A percentile compares a stretch with the other conserved stretches of the same genome.
phyloP scores from a whole-genome alignment of 228 moss, liverwort and hornwort genomes.

The Sphagnum magellanicum region DNA sequence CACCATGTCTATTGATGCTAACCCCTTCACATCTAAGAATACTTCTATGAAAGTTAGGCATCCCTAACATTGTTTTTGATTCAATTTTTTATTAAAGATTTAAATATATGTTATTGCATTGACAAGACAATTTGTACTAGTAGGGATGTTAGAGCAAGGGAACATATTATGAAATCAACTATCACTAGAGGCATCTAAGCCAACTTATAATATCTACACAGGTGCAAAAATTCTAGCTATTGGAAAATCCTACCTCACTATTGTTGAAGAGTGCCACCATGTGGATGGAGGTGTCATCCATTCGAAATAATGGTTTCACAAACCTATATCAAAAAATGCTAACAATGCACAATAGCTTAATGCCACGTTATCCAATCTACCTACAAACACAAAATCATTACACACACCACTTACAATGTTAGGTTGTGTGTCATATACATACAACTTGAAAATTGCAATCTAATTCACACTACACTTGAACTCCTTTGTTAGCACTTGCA shows the following conservation, averaged over 20 bases:
- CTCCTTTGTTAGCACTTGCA: slow-evolving; percentile 58
- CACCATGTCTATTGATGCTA: slow-evolving; percentile 78
- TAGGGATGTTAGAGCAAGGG: too few relatives aligned
- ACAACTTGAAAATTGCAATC: slow-evolving; percentile 82
- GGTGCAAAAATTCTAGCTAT: background rate
- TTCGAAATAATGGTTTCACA: slow-evolving; percentile 34
- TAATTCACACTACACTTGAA: slow-evolving; percentile 66
- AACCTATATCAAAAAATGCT: slow-evolving; percentile 62
- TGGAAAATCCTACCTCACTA: slow-evolving; percentile 46
- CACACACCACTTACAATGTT: slow-evolving; percentile 73
- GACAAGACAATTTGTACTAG: too few relatives aligned
- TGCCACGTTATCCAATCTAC: slow-evolving; percentile 71
- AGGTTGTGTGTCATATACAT: slow-evolving; percentile 76
- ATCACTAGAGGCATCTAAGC: too few relatives aligned
- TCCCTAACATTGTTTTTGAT: too few relatives aligned
- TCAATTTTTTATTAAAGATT: too few relatives aligned
- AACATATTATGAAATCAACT: too few relatives aligned
- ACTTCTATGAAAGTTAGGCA: too few relatives aligned
- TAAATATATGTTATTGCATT: too few relatives aligned
- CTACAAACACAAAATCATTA: slow-evolving; percentile 74
- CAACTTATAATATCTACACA: too few relatives aligned
- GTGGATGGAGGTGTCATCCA: slow-evolving; percentile 64
- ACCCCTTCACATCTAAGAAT: too few relatives aligned
- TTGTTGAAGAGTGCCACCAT: slow-evolving; percentile 79
- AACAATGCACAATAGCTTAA: slow-evolving; percentile 76